Base-by-base conservation (phyloP, 1,139 yeast genomes). In the Geotrichum fermentans region DNA sequence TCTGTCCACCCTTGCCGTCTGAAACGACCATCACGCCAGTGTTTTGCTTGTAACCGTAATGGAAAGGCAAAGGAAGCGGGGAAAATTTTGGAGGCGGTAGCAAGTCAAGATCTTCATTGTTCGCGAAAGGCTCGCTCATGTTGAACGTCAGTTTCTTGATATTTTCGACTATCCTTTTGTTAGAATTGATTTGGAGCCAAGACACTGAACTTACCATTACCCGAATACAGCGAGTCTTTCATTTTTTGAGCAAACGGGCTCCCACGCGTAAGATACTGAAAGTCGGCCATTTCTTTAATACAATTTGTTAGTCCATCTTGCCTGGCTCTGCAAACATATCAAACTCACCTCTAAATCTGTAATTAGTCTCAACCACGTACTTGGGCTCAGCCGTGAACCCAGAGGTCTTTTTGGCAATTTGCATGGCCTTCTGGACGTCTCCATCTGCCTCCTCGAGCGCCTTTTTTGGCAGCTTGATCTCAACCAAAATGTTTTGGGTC, bases 31-130 rank as follows among this genome's bases (percentile, higher is more conserved):
- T 58, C 16, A 79, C 73, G 7, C 75, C 72, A 2, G 82, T 77
- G 67, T 87, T 73, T 65, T 80, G 71, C 64, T 76, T 62, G 72
- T 81, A 73, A 62, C 78, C 68, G 75, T 90, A 92, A 55, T 79
- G 78, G 61, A 79, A 84, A 1, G 97, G 96, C 51, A 83, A 78
- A 30, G 80, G 76, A 8, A 83, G 77, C 33, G 84, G 79, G 1
- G 96, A 82, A 57, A 88, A 84, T 42, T 85, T 68, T 1, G 97
- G 92, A 1, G 97, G 95, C 0, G 97, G 96, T 1, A 94, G 83
- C 20, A 90, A 63, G 53, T 86, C 87, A 55, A 80, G 77, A 56
- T 80, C 79, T 38, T 66, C 63, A 5, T 44, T 52, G 2, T 47
- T 45, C 4, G 45, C 52, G 22, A 52, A 49, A 59, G 69, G 58